Percentiles rank a stretch among this genome's conserved stretches.
These are phyloP conservation scores for Kodamaea fukazawae DNA, from an alignment of 805 yeast genomes.

Conservation along the genomic window DNA sequence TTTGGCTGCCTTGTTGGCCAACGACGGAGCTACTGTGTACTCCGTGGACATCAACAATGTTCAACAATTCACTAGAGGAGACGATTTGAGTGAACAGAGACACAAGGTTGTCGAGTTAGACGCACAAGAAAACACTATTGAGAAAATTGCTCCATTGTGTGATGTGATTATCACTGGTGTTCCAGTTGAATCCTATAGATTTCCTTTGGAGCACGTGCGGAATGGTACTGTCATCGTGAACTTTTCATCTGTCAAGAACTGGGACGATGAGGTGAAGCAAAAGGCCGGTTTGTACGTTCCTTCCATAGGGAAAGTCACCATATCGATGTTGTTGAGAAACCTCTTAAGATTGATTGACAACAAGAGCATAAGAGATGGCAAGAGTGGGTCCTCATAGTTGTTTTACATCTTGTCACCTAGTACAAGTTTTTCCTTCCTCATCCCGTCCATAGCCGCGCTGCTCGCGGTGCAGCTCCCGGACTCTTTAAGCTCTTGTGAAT, in stretches of 20 bases:
- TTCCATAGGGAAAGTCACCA: slow-evolving; percentile 93
- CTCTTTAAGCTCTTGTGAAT: too few species aligned
- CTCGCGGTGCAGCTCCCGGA: too few species aligned
- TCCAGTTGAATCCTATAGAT: slow-evolving; percentile 78
- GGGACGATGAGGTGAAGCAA: slow-evolving; percentile 74
- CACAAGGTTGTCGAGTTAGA: slow-evolving; percentile 67
- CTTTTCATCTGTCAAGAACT: slow-evolving; percentile 86
- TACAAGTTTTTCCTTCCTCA: too few species aligned
- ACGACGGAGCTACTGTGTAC: slow-evolving; percentile 95
- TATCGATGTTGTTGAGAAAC: slow-evolving; percentile 89
- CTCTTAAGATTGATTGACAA: slow-evolving; percentile 78
- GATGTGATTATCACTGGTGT: slow-evolving; percentile 97
- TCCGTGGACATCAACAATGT: slow-evolving; percentile 86
- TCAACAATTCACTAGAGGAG: slow-evolving; percentile 92
- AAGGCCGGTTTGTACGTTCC: slow-evolving; percentile 93
- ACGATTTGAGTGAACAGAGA: slow-evolving; percentile 73
- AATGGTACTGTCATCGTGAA: slow-evolving; percentile 91
- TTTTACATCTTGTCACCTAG: too few species aligned
- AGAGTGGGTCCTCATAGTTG: neutral
- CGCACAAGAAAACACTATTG: slow-evolving; percentile 50
- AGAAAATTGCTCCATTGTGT: slow-evolving; percentile 66
- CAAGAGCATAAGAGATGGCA: slow-evolving; percentile 30
- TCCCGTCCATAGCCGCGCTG: too few species aligned
- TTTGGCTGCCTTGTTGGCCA: slow-evolving; percentile 89
- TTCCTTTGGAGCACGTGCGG: slow-evolving; percentile 75